Evolutionary conservation across 805 yeast genomes (phyloP), one percentile per base, ranked within the genome.

Genomic region (Candida succiphila): DNA sequence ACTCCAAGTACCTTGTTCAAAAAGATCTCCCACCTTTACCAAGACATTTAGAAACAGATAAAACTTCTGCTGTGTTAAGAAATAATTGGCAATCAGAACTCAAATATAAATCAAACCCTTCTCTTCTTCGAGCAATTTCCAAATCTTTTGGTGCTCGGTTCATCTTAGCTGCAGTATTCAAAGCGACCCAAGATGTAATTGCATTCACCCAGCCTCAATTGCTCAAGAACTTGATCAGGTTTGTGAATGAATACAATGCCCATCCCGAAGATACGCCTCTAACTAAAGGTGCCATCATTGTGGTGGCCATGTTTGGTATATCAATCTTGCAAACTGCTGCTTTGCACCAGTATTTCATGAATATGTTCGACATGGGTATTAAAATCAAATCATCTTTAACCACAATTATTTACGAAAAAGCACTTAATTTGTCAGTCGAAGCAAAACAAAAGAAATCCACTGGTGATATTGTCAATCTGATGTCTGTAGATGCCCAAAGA

Each of bases 401-500:
- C 3, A 68, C 87, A 1, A 61, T 74, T 14, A 69, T 83, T 33
- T 83, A 83, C 52, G 64, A 75, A 43, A 83, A 83, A 50, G 64
- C 92, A 0, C 53, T 83, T 41, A 72, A 67, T 12, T 60, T 83
- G 38, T 80, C 89, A 2, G 77, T 73, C 43, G 92, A 83, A 49
- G 72, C 85, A 9, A 75, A 75, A 38, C 75, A 73, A 50, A 58
- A 72, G 46, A 74, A 85, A 27, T 72, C 84, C 22, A 83, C 94
- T 4, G 97, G 97, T 50, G 96, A 87, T 53, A 83, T 89, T 43
- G 96, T 88, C 37, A 88, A 88, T 51, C 65, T 88, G 48, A 86
- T 88, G 96, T 78, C 95, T 34, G 95, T 88, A 29, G 97, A 88
- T 60, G 78, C 87, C 3, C 94, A 83, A 58, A 75, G 95, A 59